Base-by-base conservation (phyloP, 208 protist species). In the Polymyxa betae region DNA sequence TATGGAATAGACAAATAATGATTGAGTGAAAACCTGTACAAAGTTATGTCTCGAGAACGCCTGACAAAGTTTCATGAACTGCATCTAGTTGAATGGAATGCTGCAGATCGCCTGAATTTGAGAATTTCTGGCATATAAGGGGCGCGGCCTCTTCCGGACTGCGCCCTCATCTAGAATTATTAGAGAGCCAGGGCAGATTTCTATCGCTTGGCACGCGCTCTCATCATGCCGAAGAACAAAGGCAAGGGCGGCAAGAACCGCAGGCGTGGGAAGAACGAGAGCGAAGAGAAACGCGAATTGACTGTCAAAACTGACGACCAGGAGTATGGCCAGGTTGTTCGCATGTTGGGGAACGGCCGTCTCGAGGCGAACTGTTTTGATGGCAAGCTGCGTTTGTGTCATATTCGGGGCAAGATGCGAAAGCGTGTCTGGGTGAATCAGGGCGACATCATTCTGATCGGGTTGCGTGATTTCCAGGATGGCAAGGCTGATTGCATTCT, bases 271-370 rank as follows among this genome's bases (percentile, higher is more conserved):
- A 99, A 98, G 94, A 98, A 97, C 94, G 95, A 98, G 88, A 95
- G 96, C 91, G 94, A 97, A 43, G 92, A 94, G 89, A 98, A 98
- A 94, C 97, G 98, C 88, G 98, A 99, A 88, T 93, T 99, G 60
- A 94, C 97, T 38, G 97, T 98, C 88, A 96, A 97, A 77, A 97
- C 98, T 45, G 97, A 98, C 54, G 96, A 96, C 35, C 98, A 99
- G 92, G 94, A 99, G 93, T 99, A 99, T 94, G 98, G 96, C 0
- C 96, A 98, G 92, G 97, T 99, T 16, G 94, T 96, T 46, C 95
- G 94, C 77, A 97, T 99, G 90, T 95, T 99, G 38, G 98, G 98
- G 45, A 99, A 99, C 92, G 90, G 90, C 54, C 95, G 97, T 72
- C 89, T 99, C 1, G 97, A 99, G 93, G 97, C 98, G 24, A 94